Evolutionary conservation across 108 stramenopile genomes (phyloP).

Genomic region (Nannochloropsis salina): DNA sequence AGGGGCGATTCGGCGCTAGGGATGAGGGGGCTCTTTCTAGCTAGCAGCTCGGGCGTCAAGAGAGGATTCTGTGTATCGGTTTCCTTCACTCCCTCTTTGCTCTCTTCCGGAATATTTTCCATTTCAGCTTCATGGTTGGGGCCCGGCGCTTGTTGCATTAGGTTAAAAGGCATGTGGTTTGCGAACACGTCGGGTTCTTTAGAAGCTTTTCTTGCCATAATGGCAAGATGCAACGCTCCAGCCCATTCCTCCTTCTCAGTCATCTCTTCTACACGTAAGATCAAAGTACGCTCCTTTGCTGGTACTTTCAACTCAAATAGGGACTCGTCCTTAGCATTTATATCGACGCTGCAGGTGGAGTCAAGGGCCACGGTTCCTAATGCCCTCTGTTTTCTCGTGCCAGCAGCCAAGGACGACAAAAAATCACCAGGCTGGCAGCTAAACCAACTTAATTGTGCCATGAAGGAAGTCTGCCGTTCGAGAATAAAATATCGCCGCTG

Average conservation of each 20-base stretch:
- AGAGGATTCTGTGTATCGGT: too few relatives aligned
- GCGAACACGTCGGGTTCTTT: background rate
- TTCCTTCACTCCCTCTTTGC: slow-evolving; percentile 5
- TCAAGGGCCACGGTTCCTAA: background rate
- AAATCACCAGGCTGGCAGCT: background rate
- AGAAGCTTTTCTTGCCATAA: background rate
- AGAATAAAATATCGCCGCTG: background rate
- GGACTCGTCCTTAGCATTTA: background rate
- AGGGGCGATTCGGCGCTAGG: too few relatives aligned
- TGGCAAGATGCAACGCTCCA: background rate
- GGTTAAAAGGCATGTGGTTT: too few relatives aligned
- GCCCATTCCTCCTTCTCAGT: background rate
- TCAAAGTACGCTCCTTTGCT: background rate
- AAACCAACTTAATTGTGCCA: slow-evolving; percentile 4
- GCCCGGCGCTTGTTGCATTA: too few relatives aligned
- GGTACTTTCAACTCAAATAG: background rate
- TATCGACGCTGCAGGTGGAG: slow-evolving; percentile 9
- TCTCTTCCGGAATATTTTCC: background rate
- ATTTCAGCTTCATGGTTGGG: background rate
- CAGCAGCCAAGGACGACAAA: background rate
- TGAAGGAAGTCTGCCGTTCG: background rate
- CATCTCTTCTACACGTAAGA: background rate
- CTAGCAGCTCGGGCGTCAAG: too few relatives aligned
- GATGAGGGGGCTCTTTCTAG: too few relatives aligned
- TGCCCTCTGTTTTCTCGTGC: too few relatives aligned